Evolutionary conservation across 768 basidiomycete genomes (phyloP), one percentile per base, ranked within the genome.

Genomic region (Hemileccinum rubropunctum): DNA sequence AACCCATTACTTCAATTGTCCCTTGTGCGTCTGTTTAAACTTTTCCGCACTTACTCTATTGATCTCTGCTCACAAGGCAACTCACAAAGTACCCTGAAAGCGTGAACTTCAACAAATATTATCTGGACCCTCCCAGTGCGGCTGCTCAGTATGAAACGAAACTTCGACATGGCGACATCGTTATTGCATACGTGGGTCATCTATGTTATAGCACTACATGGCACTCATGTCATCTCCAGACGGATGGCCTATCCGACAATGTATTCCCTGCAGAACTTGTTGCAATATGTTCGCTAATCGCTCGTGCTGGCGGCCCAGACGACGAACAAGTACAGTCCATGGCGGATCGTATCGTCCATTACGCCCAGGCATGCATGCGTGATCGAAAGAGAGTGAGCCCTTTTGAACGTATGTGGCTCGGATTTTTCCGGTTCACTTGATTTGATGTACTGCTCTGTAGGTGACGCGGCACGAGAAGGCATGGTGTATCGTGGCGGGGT

Each of bases 401-500:
- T 2, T 92, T 91, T 57, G 82, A 88, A 68, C 78, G 86, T 80
- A 63, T 60, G 83, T 71, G 7, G 21, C 20, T 45, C 48, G 23
- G 42, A 7, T 42, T 38, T 41, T 17, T n/a, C 33, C n/a, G 13
- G 33, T 54, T 23, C 21, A 39, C 32, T 48, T 35, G 47, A 50
- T 32, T 41, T 40, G 35, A 52, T 53, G 23, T 6, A 26, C 50
- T 36, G 37, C 45, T 50, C 21, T 10, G 44, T 52, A 87, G 82
- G 76, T 51, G 80, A 83, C 28, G 86, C 88, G 15, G 78, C 80
- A 2, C 74, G 82, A 46, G 77, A 85, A 55, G 83, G 83, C 12
- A 76, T 82, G 70, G 71, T 74, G 51, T 88, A 80, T 66, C 73
- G 75, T 58, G 88, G 88, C 58, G 88, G 88, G 60, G 88, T 91